Evolutionary conservation across 2,329 filamentous ascomycete species (phyloP).

Genomic region (Fusarium pininemorale): DNA sequence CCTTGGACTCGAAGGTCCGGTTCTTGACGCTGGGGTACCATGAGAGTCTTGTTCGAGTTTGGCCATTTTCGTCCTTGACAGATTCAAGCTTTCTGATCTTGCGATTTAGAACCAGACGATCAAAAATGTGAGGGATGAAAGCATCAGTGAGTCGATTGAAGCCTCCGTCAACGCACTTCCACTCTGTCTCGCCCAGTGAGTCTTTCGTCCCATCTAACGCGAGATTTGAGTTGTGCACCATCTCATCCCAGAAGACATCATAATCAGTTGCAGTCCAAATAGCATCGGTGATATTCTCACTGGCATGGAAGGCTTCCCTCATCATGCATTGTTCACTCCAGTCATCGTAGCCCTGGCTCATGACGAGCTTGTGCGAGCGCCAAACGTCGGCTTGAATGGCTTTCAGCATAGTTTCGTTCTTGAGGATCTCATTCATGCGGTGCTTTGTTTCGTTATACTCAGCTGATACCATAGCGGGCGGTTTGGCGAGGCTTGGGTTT

Average conservation of each 20-base stretch:
- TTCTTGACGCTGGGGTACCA: conserved; percentile 58
- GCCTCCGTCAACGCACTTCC: conserved; percentile 20
- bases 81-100: not conserved
- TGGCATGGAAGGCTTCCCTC: not conserved
- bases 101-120: not conserved
- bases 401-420: conserved; percentile 16
- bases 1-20: conserved; percentile 49
- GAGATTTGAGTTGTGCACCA: conserved; percentile 24
- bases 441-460: conserved; percentile 15
- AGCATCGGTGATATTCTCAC: conserved; percentile 1
- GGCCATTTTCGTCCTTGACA: not conserved
- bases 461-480: not conserved
- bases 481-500: not conserved
- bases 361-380: conserved; percentile 8
- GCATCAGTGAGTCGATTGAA: conserved; percentile 4
- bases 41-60: conserved; percentile 38
- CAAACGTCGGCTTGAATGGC: conserved; percentile 8
- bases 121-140: not conserved
- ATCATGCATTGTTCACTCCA: conserved; percentile 22
- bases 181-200: conserved; percentile 10
- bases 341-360: conserved; percentile 4
- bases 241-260: conserved; percentile 24
- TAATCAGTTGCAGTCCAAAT: conserved; percentile 20
- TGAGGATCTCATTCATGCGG: conserved; percentile 25
- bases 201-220: conserved; percentile 3